These are phyloP conservation scores for Penicillium sumatraense DNA, from an alignment of 2,329 filamentous ascomycete genomes.

Conservation along the genomic window DNA sequence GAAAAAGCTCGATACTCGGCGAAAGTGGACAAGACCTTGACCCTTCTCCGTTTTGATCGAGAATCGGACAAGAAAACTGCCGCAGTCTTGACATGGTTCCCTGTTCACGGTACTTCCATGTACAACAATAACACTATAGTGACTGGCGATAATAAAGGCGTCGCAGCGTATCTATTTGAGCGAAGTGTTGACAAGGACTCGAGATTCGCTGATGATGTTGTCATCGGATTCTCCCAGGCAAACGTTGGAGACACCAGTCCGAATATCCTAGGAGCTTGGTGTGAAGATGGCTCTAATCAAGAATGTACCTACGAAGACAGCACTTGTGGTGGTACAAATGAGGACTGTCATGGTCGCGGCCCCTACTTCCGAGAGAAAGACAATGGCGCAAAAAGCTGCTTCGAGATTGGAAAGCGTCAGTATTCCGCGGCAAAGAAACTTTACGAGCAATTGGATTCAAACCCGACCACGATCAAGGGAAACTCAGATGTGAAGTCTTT, in stretches of 20 bases:
- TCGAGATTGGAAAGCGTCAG: constrained; percentile 54
- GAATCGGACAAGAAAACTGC: constrained; percentile 75
- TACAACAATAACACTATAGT: constrained; percentile 89
- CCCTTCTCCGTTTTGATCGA: constrained; percentile 76
- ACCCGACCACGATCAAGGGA: constrained; percentile 49
- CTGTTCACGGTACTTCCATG: constrained; percentile 89
- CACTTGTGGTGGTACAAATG: constrained; percentile 65
- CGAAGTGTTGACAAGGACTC: constrained; percentile 62
- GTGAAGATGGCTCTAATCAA: constrained; percentile 77
- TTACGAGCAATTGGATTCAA: constrained; percentile 59
- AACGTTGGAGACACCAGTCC: constrained; percentile 91
- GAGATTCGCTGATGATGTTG: constrained; percentile 68
- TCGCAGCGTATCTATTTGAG: constrained; percentile 85
- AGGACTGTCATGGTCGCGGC: constrained; percentile 51
- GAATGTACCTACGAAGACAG: constrained; percentile 68
- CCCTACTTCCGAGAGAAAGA: constrained; percentile 51
- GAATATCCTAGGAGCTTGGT: constrained; percentile 85
- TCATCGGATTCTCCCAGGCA: constrained; percentile 90
- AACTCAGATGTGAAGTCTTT: constrained; percentile 76
- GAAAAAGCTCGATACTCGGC: constrained; percentile 72
- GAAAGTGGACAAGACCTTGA: constrained; percentile 76
- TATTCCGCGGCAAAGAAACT: constrained; percentile 52
- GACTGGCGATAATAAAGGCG: constrained; percentile 95
- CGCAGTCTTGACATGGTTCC: constrained; percentile 86
- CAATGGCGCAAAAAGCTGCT: constrained; percentile 54